Evolutionary conservation across 2,329 filamentous ascomycete genomes (phyloP), one percentile per base, ranked within the genome.

Genomic region (Aureobasidium sp.): DNA sequence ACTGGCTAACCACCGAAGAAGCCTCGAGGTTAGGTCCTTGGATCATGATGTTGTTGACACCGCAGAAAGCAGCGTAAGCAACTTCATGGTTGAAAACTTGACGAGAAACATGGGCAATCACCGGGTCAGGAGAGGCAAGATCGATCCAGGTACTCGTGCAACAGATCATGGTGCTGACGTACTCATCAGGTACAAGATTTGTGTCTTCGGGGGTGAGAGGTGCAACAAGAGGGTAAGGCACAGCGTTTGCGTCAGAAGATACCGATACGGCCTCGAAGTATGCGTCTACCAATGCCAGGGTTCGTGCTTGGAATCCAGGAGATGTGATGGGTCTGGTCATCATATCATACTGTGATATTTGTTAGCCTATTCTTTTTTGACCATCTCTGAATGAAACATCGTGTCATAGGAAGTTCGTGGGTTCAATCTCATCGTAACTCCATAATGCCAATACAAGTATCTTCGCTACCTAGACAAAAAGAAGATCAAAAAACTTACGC

Each of bases 41-140:
- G 34, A 99, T 80, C 55, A 97, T 79, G 62, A 97, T 81, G 74
- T 89, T 95, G 61, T 86, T 86, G 52, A 94, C 83, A 39, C 95
- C 95, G 70, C 91, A 97, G 76, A 97, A 99, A 65, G 91, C 92
- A 65, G 95, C 94, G 76, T 97, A 99, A 53, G 91, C 89, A 52
- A 97, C 83, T 73, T 99, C 94, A 42, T 96, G 81, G 71, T 91
- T 91, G 65, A 99, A 79, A 7, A 96, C 89, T 75, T 97, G 93
- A 47, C 90, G 86, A 39, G 93, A 97, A 63, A 97, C 82, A 72
- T 89, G 90, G 8, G 91, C 86, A 65, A 97, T 86, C 65, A 93
- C 75, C 7, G 91, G 89, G 72, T 97, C 88, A 1, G 86, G 77
- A 2, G 92, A 96, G 68, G 87, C 88, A 13, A 97, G 78, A 71